These are phyloP conservation scores for Dactylellina sp. DNA, from an alignment of 2,329 filamentous ascomycete genomes.

Conservation along the genomic window DNA sequence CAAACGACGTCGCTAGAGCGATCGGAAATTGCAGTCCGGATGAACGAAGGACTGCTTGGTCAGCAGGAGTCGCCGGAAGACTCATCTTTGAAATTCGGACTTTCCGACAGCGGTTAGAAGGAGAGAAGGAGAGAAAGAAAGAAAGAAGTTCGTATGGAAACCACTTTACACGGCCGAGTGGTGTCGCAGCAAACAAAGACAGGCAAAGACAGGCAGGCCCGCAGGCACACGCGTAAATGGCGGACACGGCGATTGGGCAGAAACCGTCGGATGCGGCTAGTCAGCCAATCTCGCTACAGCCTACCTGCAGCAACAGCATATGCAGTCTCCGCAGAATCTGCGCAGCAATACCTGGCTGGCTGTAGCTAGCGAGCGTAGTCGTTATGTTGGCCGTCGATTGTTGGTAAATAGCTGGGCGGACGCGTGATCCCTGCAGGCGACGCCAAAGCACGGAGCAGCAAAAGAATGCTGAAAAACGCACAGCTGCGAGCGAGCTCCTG, in stretches of 20 bases:
- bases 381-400: constrained; percentile 4
- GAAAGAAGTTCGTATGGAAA: constrained; percentile 17
- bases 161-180: constrained; percentile 36
- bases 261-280: neutral
- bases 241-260: constrained; percentile 31
- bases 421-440: constrained; percentile 36
- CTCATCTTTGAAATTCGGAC: neutral
- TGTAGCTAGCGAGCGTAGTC: neutral
- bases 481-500: constrained; percentile 59
- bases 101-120: neutral
- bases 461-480: constrained; percentile 14
- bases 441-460: constrained; percentile 13
- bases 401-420: constrained; percentile 37
- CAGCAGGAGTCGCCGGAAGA: constrained; percentile 26
- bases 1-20: neutral
- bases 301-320: neutral
- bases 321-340: too few relatives aligned
- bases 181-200: constrained; percentile 39
- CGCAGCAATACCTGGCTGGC: too few relatives aligned
- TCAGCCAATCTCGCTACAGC: constrained; percentile 30
- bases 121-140: neutral
- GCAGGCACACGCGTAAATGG: constrained; percentile 24
- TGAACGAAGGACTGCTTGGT: neutral
- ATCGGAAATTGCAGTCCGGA: neutral
- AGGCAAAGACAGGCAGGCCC: too few relatives aligned